Evolutionary conservation across 2,329 filamentous ascomycete genomes (phyloP), one percentile per base, ranked within the genome.

Genomic region (Davidsoniella virescens): DNA sequence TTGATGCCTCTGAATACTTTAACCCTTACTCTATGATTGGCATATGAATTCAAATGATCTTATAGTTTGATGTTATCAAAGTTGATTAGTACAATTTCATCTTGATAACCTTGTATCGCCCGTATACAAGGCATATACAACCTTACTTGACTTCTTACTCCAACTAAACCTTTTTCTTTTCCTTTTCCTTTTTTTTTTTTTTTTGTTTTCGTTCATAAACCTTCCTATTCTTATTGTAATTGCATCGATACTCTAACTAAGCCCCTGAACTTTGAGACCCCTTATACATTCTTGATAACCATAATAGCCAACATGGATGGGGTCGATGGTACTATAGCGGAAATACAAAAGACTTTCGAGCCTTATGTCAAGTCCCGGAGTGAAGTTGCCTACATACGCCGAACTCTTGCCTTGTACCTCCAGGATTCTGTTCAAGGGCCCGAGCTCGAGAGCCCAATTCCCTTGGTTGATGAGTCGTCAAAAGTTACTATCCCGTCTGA

Each of bases 341-440:
- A 38, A 26, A 16, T 53, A n/a, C 29, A 48, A 42, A 33, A 44
- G 25, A 25, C 33, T 16, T 65, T 82, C 18, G 63, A 67, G 33
- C 70, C 72, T 4, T 77, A 70, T 54, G 65, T 80, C 51, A 75
- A 73, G 47, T 68, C 72, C 25, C 69, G 75, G 23, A 74, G 79
- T 52, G 73, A 81, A 56, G 67, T 70, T 45, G 65, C 70, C 36
- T 71, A 72, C 44, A 73, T 81, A 51, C 68, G 74, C 54, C 72
- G 71, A 46, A 63, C 78, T 26, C 59, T 79, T 43, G 68, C 73
- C 40, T 66, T 72, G 17, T 69, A 78, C 55, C 63, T 82, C 4
- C 68, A 51, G 29, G 49, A 51, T 20, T 40, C 44, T 16, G 46
- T 54, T 26, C 26, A 51, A 9, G 52, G 49, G 12, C 52, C 52